Conservation (phyloP, 169 alveolate species). For the Cryptosporidium sp. region DNA sequence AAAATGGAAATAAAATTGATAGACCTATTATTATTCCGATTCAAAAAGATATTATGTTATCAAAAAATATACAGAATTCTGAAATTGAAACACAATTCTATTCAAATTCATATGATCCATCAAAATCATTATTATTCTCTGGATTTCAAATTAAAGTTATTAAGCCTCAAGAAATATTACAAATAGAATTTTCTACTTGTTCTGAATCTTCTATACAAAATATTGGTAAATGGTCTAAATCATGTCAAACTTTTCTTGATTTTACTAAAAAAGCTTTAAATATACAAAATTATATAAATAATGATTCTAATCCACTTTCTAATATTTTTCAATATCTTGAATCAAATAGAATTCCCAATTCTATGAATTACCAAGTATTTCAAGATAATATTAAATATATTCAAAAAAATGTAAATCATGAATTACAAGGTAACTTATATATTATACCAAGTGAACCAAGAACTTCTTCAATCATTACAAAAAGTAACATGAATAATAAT, state of each 20-base stretch:
- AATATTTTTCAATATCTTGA: background rate
- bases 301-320: background rate
- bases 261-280: background rate
- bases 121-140: background rate
- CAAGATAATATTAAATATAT: background rate
- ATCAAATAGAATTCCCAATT: background rate
- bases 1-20: slow-evolving; percentile 4
- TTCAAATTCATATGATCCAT: no score
- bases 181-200: slow-evolving; percentile 40
- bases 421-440: slow-evolving; percentile 24
- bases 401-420: background rate
- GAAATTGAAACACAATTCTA: no score
- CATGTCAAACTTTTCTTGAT: background rate
- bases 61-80: background rate
- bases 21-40: background rate
- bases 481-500: background rate
- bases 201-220: background rate
- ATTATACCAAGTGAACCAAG: slow-evolving; percentile 54
- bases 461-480: slow-evolving; percentile 14
- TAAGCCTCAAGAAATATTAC: slow-evolving; percentile 33
- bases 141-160: slow-evolving; percentile 11
- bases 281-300: background rate
- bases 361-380: background rate
- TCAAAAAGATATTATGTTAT: background rate
- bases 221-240: background rate